Base-by-base conservation (phyloP, 2,329 filamentous ascomycete species). In the Ceratocystis cacaofunesta region DNA sequence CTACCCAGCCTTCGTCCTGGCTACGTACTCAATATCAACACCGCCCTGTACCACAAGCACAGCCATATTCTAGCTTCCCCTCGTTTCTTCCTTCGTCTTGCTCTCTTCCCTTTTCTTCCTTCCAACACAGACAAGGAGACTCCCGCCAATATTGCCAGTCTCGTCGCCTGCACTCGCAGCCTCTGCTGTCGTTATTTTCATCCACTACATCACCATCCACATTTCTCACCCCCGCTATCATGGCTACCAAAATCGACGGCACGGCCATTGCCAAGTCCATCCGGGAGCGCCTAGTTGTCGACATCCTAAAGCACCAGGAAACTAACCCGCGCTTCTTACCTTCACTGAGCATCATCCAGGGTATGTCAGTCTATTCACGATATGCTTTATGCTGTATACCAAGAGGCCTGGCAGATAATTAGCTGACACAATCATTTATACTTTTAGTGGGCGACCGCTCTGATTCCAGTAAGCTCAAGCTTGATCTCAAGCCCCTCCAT, bases 201-300 rank as follows among this genome's bases (percentile, higher is more conserved):
- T 63, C 62, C 32, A 36, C 30, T 32, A 22, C 46, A 25, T 55
- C 62, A 5, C 32, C 62, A 15, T 8, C 50, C 61, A 10, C 25
- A 67, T 80, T 79, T 70, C 76, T 77, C 52, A 76, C 77, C 70
- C 84, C 82, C 69, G 71, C 78, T 76, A 80, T 77, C 73, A 97
- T 96, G 92, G 84, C 85, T 71, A 92, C 90, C 70, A 96, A 91
- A 80, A 94, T 99, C 72, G 94, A 99, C 79, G 94, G 94, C 79
- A 96, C 87, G 66, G 90, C 90, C 74, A 91, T 97, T 78, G 94
- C 94, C 71, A 95, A 92, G 80, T 83, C 80, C 74, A 96, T 97
- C 74, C 87, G 94, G 68, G 89, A 92, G 78, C 82, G 82, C 68
- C 82, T 99, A 72, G 87, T 87, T 71, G 79, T 78, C 60, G 87